Base-by-base conservation (phyloP, 1,284 basidiomycete species). In the Abortiporus biennis region DNA sequence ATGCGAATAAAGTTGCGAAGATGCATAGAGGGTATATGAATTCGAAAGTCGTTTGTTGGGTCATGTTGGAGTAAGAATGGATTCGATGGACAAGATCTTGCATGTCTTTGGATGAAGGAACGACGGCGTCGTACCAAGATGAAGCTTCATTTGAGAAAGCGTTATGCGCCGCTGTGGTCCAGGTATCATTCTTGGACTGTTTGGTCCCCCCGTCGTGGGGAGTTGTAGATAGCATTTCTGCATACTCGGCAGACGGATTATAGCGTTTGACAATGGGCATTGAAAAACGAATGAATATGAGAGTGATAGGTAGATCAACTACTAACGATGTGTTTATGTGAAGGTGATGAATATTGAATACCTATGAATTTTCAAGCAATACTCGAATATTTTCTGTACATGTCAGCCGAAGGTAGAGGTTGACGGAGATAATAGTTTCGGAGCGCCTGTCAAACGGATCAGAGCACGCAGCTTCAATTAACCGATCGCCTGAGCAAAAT, bases 1-100 rank as follows among this genome's bases (percentile, higher is more conserved):
- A 6, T 20, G 38, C 38, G 38, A 40, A 30, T 15, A 40, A 19
- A 5, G 22, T 13, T 4, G 24, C 23, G 29, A 40, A 31, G 38
- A 40, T 13, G 38, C 19, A 40, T 15, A 40, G 4, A 11, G 38
- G 38, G 25, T 31, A 32, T 6, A 40, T n/a, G 29, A 20, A 32
- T 4, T 27, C 19, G 29, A 40, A 40, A 20, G 33, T 16, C 9
- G n/a, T 8, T 17, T 40, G 11, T 32, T 40, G 38, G n/a, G 38
- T 6, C 17, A 31, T 6, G 15, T 30, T 5, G 13, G 38, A 30
- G 20, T 21, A 16, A 4, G 5, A 15, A 20, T 32, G 38, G 38
- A 40, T 11, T 25, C 29, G 38, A 16, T n/a, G 24, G 19, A 40
- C 6, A 5, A 21, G 19, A 21, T 5, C 16, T 32, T 32, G 38